Conservation (phyloP, 805 yeast species). For the Cyberlindnera nakhonratchasimensis region DNA sequence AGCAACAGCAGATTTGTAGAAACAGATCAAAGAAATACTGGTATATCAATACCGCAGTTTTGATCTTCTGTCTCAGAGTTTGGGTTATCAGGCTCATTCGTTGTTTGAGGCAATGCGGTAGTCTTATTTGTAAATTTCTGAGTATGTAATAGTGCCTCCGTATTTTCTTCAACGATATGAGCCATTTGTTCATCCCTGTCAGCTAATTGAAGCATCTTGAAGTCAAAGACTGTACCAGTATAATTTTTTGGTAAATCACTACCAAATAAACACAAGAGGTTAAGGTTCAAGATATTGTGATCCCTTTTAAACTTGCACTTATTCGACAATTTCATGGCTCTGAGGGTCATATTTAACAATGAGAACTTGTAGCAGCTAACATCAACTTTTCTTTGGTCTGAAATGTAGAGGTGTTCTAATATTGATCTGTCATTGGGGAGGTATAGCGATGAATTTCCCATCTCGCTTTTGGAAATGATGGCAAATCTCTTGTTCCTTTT, state of each 20-base stretch:
- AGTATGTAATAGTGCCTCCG: neutral
- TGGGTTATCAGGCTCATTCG: neutral
- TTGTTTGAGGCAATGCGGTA: too few relatives aligned
- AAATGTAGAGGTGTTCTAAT: conserved; percentile 53
- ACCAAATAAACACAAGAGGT: conserved; percentile 37
- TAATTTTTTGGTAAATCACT: conserved; percentile 33
- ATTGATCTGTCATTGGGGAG: conserved; percentile 62
- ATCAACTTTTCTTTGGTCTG: conserved; percentile 30
- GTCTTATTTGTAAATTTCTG: neutral
- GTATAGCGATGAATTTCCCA: conserved; percentile 65
- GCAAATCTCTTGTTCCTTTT: conserved; percentile 30
- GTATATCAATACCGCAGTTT: conserved; percentile 25
- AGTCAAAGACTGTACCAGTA: conserved; percentile 40
- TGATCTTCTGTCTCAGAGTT: conserved; percentile 1
- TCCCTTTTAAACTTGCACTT: conserved; percentile 56
- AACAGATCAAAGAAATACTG: conserved; percentile 20
- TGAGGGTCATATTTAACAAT: conserved; percentile 44
- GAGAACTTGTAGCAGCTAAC: conserved; percentile 50
- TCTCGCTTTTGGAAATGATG: conserved; percentile 65
- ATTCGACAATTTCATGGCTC: conserved; percentile 47
- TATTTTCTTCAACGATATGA: conserved; percentile 6
- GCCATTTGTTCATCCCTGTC: conserved; percentile 16
- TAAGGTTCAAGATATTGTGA: conserved; percentile 39
- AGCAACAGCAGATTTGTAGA: neutral
- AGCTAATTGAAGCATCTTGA: conserved; percentile 31